Evolutionary conservation across 2,329 filamentous ascomycete genomes (phyloP).

Genomic region (Trichoderma lentiforme): DNA sequence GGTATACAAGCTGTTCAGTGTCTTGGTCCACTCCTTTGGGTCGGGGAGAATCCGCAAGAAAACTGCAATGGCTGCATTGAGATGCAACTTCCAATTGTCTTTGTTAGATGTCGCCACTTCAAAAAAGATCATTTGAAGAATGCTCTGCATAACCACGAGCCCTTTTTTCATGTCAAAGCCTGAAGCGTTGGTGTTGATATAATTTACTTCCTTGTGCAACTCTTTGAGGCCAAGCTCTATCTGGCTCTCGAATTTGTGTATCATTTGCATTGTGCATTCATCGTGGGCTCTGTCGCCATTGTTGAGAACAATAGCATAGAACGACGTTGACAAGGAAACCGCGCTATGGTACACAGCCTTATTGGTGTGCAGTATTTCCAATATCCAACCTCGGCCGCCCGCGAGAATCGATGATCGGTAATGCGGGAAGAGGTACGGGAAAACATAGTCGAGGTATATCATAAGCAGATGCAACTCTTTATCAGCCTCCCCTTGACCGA

Average conservation of each 20-base stretch:
- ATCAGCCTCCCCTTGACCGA: background rate
- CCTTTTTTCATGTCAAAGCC: background rate
- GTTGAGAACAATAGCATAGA: background rate
- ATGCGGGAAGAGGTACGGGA: background rate
- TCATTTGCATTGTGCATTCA: background rate
- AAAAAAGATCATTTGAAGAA: background rate
- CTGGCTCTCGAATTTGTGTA: background rate
- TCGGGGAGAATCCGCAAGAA: too few relatives aligned
- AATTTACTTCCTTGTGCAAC: background rate
- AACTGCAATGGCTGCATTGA: too few relatives aligned
- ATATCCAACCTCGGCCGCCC: background rate
- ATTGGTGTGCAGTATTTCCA: background rate
- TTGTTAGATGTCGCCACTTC: background rate
- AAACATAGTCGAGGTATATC: background rate
- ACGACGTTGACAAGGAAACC: background rate
- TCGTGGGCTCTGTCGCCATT: background rate
- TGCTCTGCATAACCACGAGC: background rate
- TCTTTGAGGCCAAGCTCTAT: background rate
- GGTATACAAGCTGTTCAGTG: too few relatives aligned
- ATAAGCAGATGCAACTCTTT: background rate
- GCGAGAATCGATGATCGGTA: background rate
- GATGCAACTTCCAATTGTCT: too few relatives aligned
- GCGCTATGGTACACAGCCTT: background rate
- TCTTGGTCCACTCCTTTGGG: too few relatives aligned
- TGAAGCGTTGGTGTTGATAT: background rate